These are phyloP conservation scores for Verticillium albo-atrum DNA, from an alignment of 2,329 filamentous ascomycete genomes.

Conservation along the genomic window DNA sequence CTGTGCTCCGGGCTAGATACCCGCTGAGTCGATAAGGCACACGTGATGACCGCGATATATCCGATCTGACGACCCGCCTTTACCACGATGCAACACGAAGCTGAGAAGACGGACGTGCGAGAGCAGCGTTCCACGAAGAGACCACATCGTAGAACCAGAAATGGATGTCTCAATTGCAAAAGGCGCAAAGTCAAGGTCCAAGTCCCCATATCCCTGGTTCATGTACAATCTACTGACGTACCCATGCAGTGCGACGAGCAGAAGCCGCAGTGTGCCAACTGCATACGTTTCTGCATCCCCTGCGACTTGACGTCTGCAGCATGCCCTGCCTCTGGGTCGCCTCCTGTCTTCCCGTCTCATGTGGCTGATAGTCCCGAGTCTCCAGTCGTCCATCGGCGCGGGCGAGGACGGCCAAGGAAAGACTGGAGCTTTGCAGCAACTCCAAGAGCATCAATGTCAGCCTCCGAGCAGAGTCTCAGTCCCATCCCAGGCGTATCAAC, in stretches of 20 bases:
- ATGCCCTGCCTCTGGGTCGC: not conserved
- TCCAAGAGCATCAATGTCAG: not conserved
- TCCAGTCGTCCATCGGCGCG: constrained; percentile 13
- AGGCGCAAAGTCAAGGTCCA: constrained; percentile 24
- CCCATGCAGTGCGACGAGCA: constrained; percentile 24
- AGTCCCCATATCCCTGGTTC: not conserved
- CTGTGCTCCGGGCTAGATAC: too few species aligned
- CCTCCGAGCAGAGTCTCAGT: not conserved
- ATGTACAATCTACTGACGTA: not conserved
- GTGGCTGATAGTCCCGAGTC: constrained; percentile 14
- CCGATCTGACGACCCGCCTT: not conserved
- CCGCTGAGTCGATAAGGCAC: too few species aligned
- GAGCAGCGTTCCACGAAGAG: not conserved
- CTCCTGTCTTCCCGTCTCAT: not conserved
- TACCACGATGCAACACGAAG: not conserved
- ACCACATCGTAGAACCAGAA: constrained; percentile 9
- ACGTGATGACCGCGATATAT: not conserved
- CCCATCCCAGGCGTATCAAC: not conserved
- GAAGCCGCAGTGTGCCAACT: constrained; percentile 24
- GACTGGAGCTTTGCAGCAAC: constrained; percentile 21
- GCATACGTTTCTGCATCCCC: constrained; percentile 23
- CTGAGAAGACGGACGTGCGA: not conserved
- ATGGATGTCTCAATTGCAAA: constrained; percentile 26
- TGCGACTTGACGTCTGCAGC: constrained; percentile 15
- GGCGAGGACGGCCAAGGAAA: constrained; percentile 23